Evolutionary conservation across 768 basidiomycete genomes (phyloP).

Genomic region (Mycena epipterygia): DNA sequence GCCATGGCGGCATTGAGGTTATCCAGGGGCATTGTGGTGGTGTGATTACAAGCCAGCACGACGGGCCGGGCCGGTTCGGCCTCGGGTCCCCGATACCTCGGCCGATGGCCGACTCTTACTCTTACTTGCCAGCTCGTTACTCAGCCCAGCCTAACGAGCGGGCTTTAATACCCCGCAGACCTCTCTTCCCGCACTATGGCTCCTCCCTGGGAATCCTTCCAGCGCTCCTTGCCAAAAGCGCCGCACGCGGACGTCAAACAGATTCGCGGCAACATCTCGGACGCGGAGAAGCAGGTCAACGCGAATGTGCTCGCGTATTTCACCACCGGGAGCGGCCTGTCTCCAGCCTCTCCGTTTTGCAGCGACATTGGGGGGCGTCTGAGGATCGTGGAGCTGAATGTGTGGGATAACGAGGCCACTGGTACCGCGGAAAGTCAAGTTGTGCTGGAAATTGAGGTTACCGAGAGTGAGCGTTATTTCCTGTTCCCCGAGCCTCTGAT

Average conservation of each 20-base stretch:
- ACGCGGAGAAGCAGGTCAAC: slow-evolving; percentile 52
- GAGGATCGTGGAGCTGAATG: slow-evolving; percentile 19
- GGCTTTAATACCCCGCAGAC: neutral
- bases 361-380: neutral
- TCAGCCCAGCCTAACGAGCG: too few relatives aligned
- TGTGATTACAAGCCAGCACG: too few relatives aligned
- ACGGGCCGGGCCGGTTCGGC: too few relatives aligned
- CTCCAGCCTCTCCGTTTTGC: neutral
- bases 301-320: slow-evolving; percentile 53
- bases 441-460: slow-evolving; percentile 55
- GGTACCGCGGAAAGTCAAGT: slow-evolving; percentile 46
- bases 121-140: neutral
- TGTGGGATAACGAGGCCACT: slow-evolving; percentile 1
- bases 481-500: too few relatives aligned
- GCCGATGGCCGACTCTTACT: too few relatives aligned
- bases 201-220: slow-evolving; percentile 17
- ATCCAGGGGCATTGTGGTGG: neutral
- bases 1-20: neutral
- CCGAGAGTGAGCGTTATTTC: neutral
- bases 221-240: slow-evolving; percentile 35
- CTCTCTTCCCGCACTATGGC: neutral
- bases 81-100: neutral
- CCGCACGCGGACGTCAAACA: slow-evolving; percentile 43
- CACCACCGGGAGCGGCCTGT: slow-evolving; percentile 35
- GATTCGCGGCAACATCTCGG: slow-evolving; percentile 57